phyloP scores from a whole-genome alignment of 2,329 filamentous ascomycete species.

The Metarhizium rileyi region DNA sequence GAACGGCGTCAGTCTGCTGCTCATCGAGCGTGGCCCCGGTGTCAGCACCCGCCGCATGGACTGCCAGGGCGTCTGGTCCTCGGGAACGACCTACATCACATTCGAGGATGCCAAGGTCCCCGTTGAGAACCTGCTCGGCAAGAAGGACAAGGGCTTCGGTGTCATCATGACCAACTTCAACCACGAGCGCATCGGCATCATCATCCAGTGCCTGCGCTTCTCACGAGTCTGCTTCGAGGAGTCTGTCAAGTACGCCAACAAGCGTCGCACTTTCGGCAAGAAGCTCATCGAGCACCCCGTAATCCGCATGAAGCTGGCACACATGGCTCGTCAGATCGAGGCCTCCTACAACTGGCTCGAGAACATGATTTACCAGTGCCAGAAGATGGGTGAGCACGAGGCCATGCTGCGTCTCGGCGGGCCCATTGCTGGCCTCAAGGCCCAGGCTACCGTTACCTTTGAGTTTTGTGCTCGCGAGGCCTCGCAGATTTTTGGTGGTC shows the following conservation, averaged over 20 bases:
- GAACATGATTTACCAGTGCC: slow-evolving; percentile 85
- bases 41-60: slow-evolving; percentile 94
- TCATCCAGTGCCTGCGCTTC: slow-evolving; percentile 95
- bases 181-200: slow-evolving; percentile 97
- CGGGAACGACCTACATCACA: slow-evolving; percentile 92
- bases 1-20: slow-evolving; percentile 82
- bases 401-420: slow-evolving; percentile 94
- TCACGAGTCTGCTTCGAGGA: slow-evolving; percentile 95
- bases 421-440: slow-evolving; percentile 87
- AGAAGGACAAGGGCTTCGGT: slow-evolving; percentile 96
- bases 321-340: slow-evolving; percentile 98
- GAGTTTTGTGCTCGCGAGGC: slow-evolving; percentile 97
- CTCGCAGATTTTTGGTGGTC: slow-evolving; percentile 91
- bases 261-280: slow-evolving; percentile 94
- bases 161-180: slow-evolving; percentile 99
- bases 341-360: slow-evolving; percentile 96
- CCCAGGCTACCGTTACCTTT: slow-evolving; percentile 86
- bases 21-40: slow-evolving; percentile 84
- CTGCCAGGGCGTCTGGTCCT: slow-evolving; percentile 94
- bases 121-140: slow-evolving; percentile 96
- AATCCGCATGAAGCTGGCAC: slow-evolving; percentile 92
- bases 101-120: slow-evolving; percentile 99
- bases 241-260: slow-evolving; percentile 92
- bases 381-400: slow-evolving; percentile 87
- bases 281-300: slow-evolving; percentile 94